Evolutionary conservation across 2,329 filamentous ascomycete species (phyloP).

Genomic region (Periconia sp.): DNA sequence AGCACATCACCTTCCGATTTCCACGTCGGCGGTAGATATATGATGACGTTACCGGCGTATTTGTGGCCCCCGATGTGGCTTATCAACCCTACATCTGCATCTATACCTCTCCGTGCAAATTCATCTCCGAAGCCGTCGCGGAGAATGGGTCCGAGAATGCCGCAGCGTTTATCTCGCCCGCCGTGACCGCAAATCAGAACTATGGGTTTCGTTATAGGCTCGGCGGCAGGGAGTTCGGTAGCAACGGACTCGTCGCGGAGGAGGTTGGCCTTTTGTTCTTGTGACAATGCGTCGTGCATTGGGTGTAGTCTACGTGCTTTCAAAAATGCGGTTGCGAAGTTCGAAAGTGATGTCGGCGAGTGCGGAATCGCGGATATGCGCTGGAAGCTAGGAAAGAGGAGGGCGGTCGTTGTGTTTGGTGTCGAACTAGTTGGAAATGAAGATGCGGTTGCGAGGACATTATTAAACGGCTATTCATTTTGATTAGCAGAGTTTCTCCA

Average conservation of each 20-base stretch:
- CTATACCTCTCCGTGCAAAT: constrained; percentile 57
- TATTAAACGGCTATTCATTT: constrained; percentile 76
- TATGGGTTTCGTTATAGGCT: constrained; percentile 37
- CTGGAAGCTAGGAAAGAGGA: constrained; percentile 83
- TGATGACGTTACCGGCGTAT: constrained; percentile 82
- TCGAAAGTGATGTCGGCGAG: constrained; percentile 60
- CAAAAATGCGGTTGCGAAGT: constrained; percentile 69
- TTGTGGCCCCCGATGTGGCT: constrained; percentile 87
- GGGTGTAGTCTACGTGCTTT: constrained; percentile 68
- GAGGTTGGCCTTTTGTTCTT: constrained; percentile 54
- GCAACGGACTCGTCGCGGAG: constrained; percentile 57
- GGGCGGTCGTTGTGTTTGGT: constrained; percentile 54
- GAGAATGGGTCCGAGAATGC: constrained; percentile 77
- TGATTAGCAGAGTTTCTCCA: neutral
- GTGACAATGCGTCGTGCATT: constrained; percentile 64
- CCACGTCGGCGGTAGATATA: constrained; percentile 71
- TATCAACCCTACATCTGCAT: constrained; percentile 70
- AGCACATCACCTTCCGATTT: constrained; percentile 58
- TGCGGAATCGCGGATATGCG: constrained; percentile 76
- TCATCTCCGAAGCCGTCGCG: constrained; percentile 71
- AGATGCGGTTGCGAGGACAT: constrained; percentile 76
- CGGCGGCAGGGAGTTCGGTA: constrained; percentile 59
- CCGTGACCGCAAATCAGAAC: constrained; percentile 90
- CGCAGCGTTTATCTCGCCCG: constrained; percentile 81
- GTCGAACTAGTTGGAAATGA: constrained; percentile 66